Evolutionary conservation across 2,329 filamentous ascomycete genomes (phyloP), one percentile per base, ranked within the genome.

Genomic region (Macrophomina pseudophaseolina): DNA sequence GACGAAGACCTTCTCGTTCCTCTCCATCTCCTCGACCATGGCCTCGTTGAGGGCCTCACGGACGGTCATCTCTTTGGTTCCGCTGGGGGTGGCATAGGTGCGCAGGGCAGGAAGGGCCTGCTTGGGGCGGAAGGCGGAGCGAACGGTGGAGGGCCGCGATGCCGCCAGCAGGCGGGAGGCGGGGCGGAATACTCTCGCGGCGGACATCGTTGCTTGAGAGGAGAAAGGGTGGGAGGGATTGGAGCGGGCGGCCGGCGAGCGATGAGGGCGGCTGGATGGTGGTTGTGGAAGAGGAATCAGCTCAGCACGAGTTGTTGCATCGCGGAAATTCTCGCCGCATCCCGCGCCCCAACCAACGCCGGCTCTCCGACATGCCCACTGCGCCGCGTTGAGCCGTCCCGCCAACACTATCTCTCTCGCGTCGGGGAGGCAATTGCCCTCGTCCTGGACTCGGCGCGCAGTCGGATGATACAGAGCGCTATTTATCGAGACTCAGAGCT

Each of bases 41-140:
- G 95, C 95, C 86, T 99, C 94, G 81, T 99, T 99, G 78, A 99
- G 86, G 68, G 95, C 95, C 79, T 99, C 95, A 84, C 95, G 89
- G 76, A 99, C 95, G 52, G 95, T 97, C 84, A 97, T 93, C 79
- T 97, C 92, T 86, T 97, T 97, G 75, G 85, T 83, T 71, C 90
- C 90, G 69, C 80, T 79, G 66, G 81, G 80, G 12, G 84, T 83
- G 46, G 87, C 87, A 81, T 89, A 89, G 72, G 80, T 80, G 74
- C 87, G 79, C 76, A 77, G 77, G 68, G 81, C 79, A 65, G 84
- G 82, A 68, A 80, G 77, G 71, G 82, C 79, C 69, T 81, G 77
- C 69, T 82, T 70, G 68, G 82, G 82, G 73, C 84, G 83, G 77
- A 86, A 84, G 63, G 82, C 81, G 74, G 82, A 82, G 78, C 86